Conservation (phyloP, 2,329 filamentous ascomycete species). For the Colletotrichum theobromicola region DNA sequence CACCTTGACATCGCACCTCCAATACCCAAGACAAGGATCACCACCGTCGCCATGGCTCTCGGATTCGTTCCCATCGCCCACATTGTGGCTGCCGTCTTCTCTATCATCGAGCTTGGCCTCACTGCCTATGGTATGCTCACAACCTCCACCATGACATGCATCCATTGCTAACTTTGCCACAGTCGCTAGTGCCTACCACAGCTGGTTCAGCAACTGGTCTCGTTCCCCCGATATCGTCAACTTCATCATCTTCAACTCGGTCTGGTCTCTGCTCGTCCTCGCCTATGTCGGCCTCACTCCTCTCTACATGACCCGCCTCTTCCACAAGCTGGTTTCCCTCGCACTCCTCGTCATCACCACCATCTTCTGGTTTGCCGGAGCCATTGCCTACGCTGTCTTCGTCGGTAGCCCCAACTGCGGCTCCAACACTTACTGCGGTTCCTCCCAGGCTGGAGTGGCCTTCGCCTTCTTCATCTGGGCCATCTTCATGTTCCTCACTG, state of each 20-base stretch:
- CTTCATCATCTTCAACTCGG: constrained; percentile 80
- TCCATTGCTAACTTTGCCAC: background rate
- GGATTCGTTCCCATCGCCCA: constrained; percentile 43
- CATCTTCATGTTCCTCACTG: constrained; percentile 52
- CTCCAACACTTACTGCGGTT: constrained; percentile 59
- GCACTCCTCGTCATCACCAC: constrained; percentile 74
- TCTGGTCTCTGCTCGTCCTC: constrained; percentile 78
- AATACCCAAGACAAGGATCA: background rate
- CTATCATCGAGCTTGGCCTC: constrained; percentile 77
- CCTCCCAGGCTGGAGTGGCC: constrained; percentile 66
- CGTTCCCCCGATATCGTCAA: constrained; percentile 61
- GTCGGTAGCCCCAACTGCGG: constrained; percentile 62
- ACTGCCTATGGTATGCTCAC: constrained; percentile 69
- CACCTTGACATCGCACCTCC: background rate
- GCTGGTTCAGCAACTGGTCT: constrained; percentile 32
- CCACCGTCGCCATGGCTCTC: constrained; percentile 1
- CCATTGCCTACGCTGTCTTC: constrained; percentile 75
- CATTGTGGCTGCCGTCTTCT: constrained; percentile 69
- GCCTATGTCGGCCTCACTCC: constrained; percentile 74
- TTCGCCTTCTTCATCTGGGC: constrained; percentile 71
- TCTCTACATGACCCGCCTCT: constrained; percentile 62
- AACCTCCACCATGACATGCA: background rate
- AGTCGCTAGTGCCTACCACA: constrained; percentile 54
- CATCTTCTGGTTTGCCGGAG: constrained; percentile 90
- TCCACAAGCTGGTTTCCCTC: constrained; percentile 70